Evolutionary conservation across 2,329 filamentous ascomycete genomes (phyloP), one percentile per base, ranked within the genome.

Genomic region (Cercospora beticola): DNA sequence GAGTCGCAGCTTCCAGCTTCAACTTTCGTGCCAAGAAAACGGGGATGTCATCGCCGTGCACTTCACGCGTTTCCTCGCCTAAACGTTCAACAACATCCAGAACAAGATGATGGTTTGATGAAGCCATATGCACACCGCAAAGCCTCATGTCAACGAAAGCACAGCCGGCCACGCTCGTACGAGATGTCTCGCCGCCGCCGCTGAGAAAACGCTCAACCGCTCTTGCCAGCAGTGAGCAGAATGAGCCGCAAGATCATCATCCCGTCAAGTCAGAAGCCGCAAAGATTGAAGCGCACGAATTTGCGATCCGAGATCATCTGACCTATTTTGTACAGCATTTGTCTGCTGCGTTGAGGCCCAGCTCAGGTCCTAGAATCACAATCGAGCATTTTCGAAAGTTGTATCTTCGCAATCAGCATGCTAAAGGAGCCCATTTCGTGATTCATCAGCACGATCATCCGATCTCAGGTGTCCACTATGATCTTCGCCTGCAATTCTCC

Each of bases 381-480:
- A 81, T 86, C 23, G 33, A 76, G 2, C 77, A 80, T 1, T 87
- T 84, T 77, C 68, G 76, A 26, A 74, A 79, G 3, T 75, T 87
- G 2, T 87, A 87, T 73, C 73, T 74, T n/a, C 77, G 80, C 10
- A 86, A 86, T 70, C 76, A 81, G 61, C 78, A 83, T 66, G 65
- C 76, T 0, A 69, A 82, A 54, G 85, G 86, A 8, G 78, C 78
- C 23, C 80, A 82, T 43, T 92, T 92, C 74, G 86, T 92, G 62
- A 84, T 92, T 43, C 89, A 92, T 76, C 89, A 92, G 75, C 89
- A 92, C 76, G 89, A 91, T 74, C 90, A 92, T 75, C 90, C 90
- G 1, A 77, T 90, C 54, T 88, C 90, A 9, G 89, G 77, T 33
- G 77, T 78, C 10, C 78, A 79, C 36, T 79, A 92, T 80, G 90